These are phyloP conservation scores for Backusella luteola DNA, from an alignment of 192 early-diverging fungal genomes.

Conservation along the genomic window DNA sequence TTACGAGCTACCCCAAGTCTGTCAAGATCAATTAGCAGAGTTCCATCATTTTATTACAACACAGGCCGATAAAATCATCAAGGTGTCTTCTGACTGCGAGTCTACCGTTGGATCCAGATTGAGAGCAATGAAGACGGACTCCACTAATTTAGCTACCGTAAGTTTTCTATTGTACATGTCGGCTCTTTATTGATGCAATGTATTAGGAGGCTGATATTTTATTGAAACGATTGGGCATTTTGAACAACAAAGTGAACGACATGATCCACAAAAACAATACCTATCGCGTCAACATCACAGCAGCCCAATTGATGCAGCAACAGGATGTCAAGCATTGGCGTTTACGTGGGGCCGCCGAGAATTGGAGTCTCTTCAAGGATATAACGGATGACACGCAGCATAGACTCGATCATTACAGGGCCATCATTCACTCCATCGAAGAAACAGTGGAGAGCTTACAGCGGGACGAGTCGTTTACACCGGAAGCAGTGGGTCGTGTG, in stretches of 20 bases:
- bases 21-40: background rate
- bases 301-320: background rate
- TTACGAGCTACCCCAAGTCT: constrained; percentile 1
- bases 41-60: background rate
- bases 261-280: background rate
- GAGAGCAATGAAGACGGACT: background rate
- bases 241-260: background rate
- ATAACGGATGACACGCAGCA: background rate
- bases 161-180: background rate
- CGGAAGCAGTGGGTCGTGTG: background rate
- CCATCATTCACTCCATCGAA: background rate
- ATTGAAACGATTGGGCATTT: background rate
- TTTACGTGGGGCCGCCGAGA: background rate
- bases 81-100: background rate
- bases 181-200: background rate
- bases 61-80: background rate
- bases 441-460: background rate
- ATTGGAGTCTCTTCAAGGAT: background rate
- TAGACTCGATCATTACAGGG: background rate
- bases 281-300: background rate
- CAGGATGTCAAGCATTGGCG: constrained; percentile 4
- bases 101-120: background rate
- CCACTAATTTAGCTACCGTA: background rate
- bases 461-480: background rate
- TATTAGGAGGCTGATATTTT: background rate